These are phyloP conservation scores for Pseudogymnoascus sp. DNA, from an alignment of 2,329 filamentous ascomycete genomes.

Conservation along the genomic window DNA sequence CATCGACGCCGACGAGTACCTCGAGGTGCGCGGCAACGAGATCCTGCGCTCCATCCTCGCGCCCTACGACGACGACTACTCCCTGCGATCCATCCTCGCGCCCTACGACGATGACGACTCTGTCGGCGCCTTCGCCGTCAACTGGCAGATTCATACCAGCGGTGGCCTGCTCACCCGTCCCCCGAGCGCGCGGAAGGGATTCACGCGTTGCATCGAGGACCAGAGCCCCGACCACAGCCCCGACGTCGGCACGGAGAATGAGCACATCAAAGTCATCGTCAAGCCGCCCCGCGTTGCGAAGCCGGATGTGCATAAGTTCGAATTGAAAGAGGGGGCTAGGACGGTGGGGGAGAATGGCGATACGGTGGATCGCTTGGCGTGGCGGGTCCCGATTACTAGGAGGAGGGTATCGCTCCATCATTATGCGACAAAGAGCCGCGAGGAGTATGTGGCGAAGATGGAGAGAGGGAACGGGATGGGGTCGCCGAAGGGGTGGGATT, in stretches of 20 bases:
- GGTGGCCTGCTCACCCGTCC: conserved; percentile 21
- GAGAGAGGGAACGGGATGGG: conserved; percentile 24
- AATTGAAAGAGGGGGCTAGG: conserved; percentile 13
- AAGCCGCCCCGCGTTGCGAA: conserved; percentile 20
- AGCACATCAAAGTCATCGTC: conserved; percentile 29
- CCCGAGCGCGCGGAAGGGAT: conserved; percentile 17
- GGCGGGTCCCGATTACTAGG: conserved; percentile 25
- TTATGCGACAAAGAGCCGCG: conserved; percentile 28
- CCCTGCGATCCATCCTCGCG: conserved; percentile 23
- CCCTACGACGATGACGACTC: conserved; percentile 21
- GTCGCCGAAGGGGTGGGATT: conserved; percentile 19
- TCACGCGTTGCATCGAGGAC: conserved; percentile 27
- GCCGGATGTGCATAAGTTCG: conserved; percentile 22
- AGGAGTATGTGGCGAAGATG: conserved; percentile 28
- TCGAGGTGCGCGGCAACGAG: conserved; percentile 19
- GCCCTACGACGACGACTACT: conserved; percentile 21
- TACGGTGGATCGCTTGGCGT: conserved; percentile 17
- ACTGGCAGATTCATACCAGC: conserved; percentile 29
- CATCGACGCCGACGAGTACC: conserved; percentile 28
- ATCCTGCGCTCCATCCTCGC: conserved; percentile 24
- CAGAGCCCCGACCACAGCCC: conserved; percentile 9
- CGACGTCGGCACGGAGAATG: conserved; percentile 22
- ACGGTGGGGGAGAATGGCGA: conserved; percentile 27
- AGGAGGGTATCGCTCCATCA: conserved; percentile 28
- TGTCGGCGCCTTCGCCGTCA: conserved; percentile 28